Conservation (phyloP, 169 alveolate species). For the Plasmodium billcollinsi region DNA sequence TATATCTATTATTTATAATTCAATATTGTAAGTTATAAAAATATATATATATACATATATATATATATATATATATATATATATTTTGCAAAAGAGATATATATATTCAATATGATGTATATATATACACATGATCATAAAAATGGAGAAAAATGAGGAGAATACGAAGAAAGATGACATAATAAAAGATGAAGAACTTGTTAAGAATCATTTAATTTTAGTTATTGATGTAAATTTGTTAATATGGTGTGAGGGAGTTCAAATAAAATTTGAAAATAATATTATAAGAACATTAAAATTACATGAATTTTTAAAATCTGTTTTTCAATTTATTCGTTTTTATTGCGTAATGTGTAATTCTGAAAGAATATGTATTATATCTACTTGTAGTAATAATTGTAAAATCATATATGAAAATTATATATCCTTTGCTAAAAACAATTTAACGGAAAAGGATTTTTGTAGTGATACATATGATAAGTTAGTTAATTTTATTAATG, state of each 20-base stretch:
- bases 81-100: not conserved
- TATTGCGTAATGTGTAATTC: slow-evolving; percentile 69
- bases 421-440: slow-evolving; percentile 51
- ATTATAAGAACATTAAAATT: slow-evolving; percentile 24
- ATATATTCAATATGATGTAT: not conserved
- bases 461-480: slow-evolving; percentile 50
- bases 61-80: not conserved
- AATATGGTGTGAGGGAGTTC: slow-evolving; percentile 72
- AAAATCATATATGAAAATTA: slow-evolving; percentile 60
- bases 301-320: slow-evolving; percentile 39
- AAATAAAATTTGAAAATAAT: slow-evolving; percentile 68
- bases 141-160: slow-evolving; percentile 64
- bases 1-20: too few species aligned
- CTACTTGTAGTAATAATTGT: slow-evolving; percentile 43
- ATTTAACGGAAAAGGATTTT: slow-evolving; percentile 62
- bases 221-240: slow-evolving; percentile 55
- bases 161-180: slow-evolving; percentile 7
- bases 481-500: slow-evolving; percentile 53
- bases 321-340: slow-evolving; percentile 54
- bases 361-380: slow-evolving; percentile 71
- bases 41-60: too few species aligned
- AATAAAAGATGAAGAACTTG: slow-evolving; percentile 25
- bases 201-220: slow-evolving; percentile 36
- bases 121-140: not conserved
- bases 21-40: too few species aligned